A percentile compares a stretch with the other conserved stretches of the same genome.
phyloP scores from a whole-genome alignment of 2,329 filamentous ascomycete species.

The Penicillium sp. region DNA sequence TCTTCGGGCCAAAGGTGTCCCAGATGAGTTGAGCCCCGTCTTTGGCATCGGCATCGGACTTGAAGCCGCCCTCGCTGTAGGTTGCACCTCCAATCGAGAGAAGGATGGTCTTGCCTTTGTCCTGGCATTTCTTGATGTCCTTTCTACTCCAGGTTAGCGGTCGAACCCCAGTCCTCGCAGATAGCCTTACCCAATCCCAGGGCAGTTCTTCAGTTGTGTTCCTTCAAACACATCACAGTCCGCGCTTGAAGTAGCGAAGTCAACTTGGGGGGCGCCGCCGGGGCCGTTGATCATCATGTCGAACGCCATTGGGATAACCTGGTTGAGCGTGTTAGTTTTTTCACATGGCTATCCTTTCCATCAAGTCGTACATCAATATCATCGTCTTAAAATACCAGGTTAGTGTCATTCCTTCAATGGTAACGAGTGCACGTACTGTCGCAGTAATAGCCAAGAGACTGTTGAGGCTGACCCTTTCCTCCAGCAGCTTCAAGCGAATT shows the following conservation, averaged over 20 bases:
- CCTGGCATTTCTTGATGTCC: conserved; percentile 60
- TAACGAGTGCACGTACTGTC: conserved; percentile 45
- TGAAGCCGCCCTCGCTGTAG: conserved; percentile 67
- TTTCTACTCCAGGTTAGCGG: conserved; percentile 29
- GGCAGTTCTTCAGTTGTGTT: conserved; percentile 60
- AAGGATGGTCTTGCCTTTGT: conserved; percentile 66
- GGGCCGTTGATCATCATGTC: conserved; percentile 56
- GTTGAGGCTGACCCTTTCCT: conserved; percentile 50
- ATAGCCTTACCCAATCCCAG: conserved; percentile 59
- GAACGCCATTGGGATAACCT: conserved; percentile 66
- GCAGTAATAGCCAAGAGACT: conserved; percentile 59
- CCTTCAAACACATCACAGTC: conserved; percentile 60
- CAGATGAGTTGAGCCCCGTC: conserved; percentile 63
- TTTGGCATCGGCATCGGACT: conserved; percentile 51
- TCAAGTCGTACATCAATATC: conserved; percentile 17
- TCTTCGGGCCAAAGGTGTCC: conserved; percentile 66
- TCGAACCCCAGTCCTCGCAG: neutral
- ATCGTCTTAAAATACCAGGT: conserved; percentile 21
- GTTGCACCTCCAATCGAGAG: conserved; percentile 70
- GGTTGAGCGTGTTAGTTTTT: conserved; percentile 10
- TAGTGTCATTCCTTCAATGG: neutral
- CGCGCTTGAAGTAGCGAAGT: conserved; percentile 65
- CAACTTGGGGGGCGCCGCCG: conserved; percentile 52
- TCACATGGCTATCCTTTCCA: too few relatives aligned
- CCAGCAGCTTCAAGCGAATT: conserved; percentile 54